Evolutionary conservation across 805 yeast genomes (phyloP), one percentile per base, ranked within the genome.

Genomic region (Komagataella kurtzmanii): DNA sequence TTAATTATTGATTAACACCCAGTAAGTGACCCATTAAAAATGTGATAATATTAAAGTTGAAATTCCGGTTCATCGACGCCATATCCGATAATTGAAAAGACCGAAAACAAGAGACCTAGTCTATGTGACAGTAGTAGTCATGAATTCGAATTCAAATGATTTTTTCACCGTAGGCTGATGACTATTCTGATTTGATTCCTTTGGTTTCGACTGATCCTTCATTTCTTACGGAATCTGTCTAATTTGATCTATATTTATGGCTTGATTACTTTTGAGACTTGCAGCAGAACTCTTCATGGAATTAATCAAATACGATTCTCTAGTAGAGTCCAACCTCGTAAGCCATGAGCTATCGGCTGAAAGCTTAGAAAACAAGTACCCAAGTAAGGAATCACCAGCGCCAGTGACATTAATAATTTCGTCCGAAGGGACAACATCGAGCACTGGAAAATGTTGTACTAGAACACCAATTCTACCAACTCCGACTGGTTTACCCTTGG

Each of bases 321-420:
- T 30, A 1, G 40, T 30, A 14, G n/a, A 30, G 40, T 30, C 40
- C 40, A 30, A 30, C 14, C 12, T 30, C 12, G 40, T 30, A 30
- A 45, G 24, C 19, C 19, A 45, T 14, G 47, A 45, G 24, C 24
- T 24, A 8, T 53, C 54, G 17, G 54, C 51, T 2, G 69, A 64
- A 49, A 75, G 54, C 52, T 71, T 71, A 2, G 81, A 67, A 10
- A 79, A 62, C 19, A 88, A 55, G 24, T 74, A 78, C 0, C 96
- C 96, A 24, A 80, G 74, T 46, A 88, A 70, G 0, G 93, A 74
- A 64, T 88, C 96, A 8, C 96, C 97, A 0, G 95, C 95, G 2
- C 96, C 97, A 7, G 91, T 87, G 36, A 85, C 95, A 57, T 82
- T 86, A 24, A 65, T 66, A 10, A 84, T 72, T 0, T 63, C 60